Percentiles rank a stretch among this genome's conserved stretches.
phyloP scores from a whole-genome alignment of 768 basidiomycete genomes.

The Leucosporidium creatinivorum region DNA sequence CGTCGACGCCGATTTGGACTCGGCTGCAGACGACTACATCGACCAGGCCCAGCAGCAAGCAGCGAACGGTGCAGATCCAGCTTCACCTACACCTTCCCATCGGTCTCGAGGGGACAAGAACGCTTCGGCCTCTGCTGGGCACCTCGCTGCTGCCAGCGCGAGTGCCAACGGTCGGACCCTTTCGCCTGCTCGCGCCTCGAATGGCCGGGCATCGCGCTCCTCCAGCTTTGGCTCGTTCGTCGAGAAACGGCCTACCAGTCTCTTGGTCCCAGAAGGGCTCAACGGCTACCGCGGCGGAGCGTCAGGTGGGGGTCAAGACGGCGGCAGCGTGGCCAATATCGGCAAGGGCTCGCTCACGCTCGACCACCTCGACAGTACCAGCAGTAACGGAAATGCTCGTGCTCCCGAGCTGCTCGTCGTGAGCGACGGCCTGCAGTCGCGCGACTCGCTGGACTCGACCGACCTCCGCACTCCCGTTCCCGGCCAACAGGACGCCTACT shows the following conservation, averaged over 20 bases:
- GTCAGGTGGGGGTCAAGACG: not conserved
- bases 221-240: not conserved
- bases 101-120: too few relatives aligned
- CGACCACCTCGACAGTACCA: constrained; percentile 8
- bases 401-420: constrained; percentile 23
- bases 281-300: not conserved
- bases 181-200: constrained; percentile 5
- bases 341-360: constrained; percentile 23
- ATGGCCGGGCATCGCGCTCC: not conserved
- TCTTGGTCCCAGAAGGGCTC: too few relatives aligned
- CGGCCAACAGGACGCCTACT: not conserved
- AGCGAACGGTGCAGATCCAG: not conserved
- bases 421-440: not conserved
- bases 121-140: not conserved
- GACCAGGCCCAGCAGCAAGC: not conserved
- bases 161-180: constrained; percentile 9
- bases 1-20: not conserved
- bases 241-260: too few relatives aligned
- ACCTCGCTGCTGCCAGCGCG: constrained; percentile 2
- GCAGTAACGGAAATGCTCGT: constrained; percentile 20
- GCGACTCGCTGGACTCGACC: not conserved
- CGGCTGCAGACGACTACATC: not conserved
- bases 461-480: constrained; percentile 12
- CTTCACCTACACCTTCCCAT: not conserved
- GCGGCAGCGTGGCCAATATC: not conserved